Percentiles rank a stretch among this genome's conserved stretches.
Evolutionary conservation across 1,284 basidiomycete species (phyloP).

Genomic region (Mycosarcoma mackinlayi): DNA sequence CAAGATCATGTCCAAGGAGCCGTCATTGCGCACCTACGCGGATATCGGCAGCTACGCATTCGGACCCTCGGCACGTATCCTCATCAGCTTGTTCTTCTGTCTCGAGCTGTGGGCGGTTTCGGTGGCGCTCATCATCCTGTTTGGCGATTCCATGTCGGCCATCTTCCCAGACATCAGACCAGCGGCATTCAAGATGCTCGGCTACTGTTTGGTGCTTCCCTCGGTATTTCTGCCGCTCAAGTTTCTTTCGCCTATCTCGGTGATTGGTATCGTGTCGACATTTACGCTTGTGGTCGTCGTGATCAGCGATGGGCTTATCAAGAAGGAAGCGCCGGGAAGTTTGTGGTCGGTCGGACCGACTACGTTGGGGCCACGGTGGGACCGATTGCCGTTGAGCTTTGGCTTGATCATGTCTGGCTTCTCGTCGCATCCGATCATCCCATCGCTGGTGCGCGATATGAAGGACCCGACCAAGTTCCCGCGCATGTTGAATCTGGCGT

Average conservation of each 20-base stretch:
- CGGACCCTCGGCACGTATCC: constrained; percentile 55
- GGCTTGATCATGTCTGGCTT: constrained; percentile 98
- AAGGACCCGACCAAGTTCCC: constrained; percentile 82
- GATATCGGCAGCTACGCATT: constrained; percentile 67
- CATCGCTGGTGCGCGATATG: constrained; percentile 91
- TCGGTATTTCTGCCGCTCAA: constrained; percentile 62
- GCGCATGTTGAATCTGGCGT: constrained; percentile 85
- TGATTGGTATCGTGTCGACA: constrained; percentile 69
- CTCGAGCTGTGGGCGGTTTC: constrained; percentile 65
- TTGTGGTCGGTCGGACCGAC: constrained; percentile 81
- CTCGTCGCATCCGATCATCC: constrained; percentile 91
- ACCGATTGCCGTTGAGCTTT: constrained; percentile 75
- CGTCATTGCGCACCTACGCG: constrained; percentile 61
- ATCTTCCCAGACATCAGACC: constrained; percentile 46
- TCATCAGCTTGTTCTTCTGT: constrained; percentile 64
- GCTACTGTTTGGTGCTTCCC: constrained; percentile 56
- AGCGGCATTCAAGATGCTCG: constrained; percentile 56
- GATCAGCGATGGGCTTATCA: constrained; percentile 84
- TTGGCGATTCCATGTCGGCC: constrained; percentile 60
- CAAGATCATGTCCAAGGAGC: constrained; percentile 63
- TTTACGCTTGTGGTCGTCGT: constrained; percentile 80
- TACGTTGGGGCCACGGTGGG: constrained; percentile 73
- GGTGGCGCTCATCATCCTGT: constrained; percentile 64
- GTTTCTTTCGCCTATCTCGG: constrained; percentile 61
- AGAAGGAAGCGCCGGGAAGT: constrained; percentile 82